Conservation (phyloP, 352 stramenopile genomes). For the Globisporangium viniferum region DNA sequence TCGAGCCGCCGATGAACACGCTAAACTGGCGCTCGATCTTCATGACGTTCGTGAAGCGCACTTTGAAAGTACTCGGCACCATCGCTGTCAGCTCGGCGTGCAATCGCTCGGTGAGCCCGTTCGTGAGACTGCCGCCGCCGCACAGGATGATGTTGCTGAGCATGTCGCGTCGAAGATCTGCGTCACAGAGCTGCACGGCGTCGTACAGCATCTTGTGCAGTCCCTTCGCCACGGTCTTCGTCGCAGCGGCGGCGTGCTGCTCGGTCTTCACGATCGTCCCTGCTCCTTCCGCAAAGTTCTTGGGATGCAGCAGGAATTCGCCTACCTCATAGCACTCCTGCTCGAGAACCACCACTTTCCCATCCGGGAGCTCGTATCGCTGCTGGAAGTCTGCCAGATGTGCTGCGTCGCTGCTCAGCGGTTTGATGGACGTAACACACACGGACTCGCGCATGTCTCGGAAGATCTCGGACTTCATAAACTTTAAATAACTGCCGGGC, state of each 20-base stretch:
- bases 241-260: conserved; percentile 38
- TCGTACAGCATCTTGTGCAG: conserved; percentile 82
- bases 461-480: conserved; percentile 64
- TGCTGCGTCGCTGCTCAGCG: conserved; percentile 36
- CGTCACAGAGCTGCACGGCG: conserved; percentile 78
- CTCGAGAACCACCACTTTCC: conserved; percentile 58
- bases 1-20: conserved; percentile 85
- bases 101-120: conserved; percentile 76
- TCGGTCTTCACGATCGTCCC: conserved; percentile 41
- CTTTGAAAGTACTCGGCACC: conserved; percentile 83
- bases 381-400: conserved; percentile 21
- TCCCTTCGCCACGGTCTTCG: conserved; percentile 55
- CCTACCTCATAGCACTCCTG: conserved; percentile 67
- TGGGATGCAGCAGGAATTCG: conserved; percentile 75
- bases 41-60: conserved; percentile 80
- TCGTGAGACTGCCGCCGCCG: conserved; percentile 69
- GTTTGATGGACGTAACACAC: conserved; percentile 42
- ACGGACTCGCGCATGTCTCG: conserved; percentile 73
- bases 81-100: conserved; percentile 73
- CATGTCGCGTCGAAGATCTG: conserved; percentile 80
- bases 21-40: conserved; percentile 87
- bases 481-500: conserved; percentile 71
- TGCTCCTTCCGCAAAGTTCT: conserved; percentile 37
- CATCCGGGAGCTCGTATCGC: conserved; percentile 81
- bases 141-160: conserved; percentile 87